Conservation (phyloP, 2,329 filamentous ascomycete species). For the Fusarium sp. region DNA sequence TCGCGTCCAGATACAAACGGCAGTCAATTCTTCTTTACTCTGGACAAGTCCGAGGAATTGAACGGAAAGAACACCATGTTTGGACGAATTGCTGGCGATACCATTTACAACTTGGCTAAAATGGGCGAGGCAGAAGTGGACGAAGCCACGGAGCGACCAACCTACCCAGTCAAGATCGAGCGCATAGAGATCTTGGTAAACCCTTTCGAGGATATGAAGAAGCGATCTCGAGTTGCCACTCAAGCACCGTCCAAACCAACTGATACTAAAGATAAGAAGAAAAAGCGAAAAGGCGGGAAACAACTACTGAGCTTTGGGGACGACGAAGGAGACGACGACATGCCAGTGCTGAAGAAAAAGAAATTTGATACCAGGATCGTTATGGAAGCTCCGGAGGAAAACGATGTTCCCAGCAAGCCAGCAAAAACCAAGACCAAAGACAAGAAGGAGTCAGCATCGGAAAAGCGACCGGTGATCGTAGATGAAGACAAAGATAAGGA, state of each 20-base stretch:
- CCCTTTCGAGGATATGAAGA: conserved; percentile 84
- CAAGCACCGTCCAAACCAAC: conserved; percentile 54
- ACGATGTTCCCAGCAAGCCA: conserved; percentile 45
- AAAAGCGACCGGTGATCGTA: conserved; percentile 26
- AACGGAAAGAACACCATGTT: conserved; percentile 94
- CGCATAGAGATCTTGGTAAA: conserved; percentile 81
- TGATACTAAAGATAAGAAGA: conserved; percentile 67
- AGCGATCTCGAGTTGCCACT: conserved; percentile 68
- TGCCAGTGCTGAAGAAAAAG: conserved; percentile 75
- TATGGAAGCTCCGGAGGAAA: conserved; percentile 60
- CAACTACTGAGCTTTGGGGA: conserved; percentile 83
- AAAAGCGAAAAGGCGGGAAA: conserved; percentile 80
- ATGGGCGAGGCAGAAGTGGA: conserved; percentile 90
- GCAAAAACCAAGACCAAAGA: conserved; percentile 47
- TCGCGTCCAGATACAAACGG: conserved; percentile 82
- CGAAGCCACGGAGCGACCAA: conserved; percentile 80
- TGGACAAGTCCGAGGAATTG: conserved; percentile 86
- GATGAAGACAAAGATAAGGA: conserved; percentile 21
- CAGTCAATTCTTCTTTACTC: conserved; percentile 96
- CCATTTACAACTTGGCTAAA: conserved; percentile 94
- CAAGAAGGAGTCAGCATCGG: conserved; percentile 45
- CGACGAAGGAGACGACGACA: conserved; percentile 66
- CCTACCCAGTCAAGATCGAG: conserved; percentile 86
- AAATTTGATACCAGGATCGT: conserved; percentile 84
- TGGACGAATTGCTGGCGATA: conserved; percentile 90